Evolutionary conservation across 192 early-diverging fungal species (phyloP), one percentile per base, ranked within the genome.

Genomic region (Diversispora eburnea): DNA sequence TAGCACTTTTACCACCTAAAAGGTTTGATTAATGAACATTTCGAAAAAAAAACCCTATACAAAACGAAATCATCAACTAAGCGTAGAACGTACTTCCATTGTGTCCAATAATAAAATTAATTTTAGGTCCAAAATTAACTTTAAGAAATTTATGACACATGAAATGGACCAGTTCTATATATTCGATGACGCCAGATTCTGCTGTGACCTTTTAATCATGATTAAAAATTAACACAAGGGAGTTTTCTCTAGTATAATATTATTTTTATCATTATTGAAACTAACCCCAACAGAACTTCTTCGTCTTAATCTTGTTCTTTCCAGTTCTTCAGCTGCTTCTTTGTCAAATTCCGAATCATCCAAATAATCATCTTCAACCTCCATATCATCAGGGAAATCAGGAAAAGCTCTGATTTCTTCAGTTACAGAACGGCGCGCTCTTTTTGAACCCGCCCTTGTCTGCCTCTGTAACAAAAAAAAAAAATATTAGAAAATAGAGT

Each of bases 101-200:
- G 72, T 97, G 94, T 10, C 97, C 97, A 64, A 94, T 93, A 46
- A 99, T 89, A 81, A 99, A 99, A 80, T 99, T 98, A 64, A 99
- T 89, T 61, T 93, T 91, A 6, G 92, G 88, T 33, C 90, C 88
- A 70, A 99, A 89, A 51, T 85, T 75, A 3, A 98, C 89, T 19
- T 85, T 84, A 7, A 95, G 84, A 54, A 84, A 87, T 45, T 89
- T 86, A 81, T 99, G 97, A 77, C 96, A 98, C 94, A 99, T 96
- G 80, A 98, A 98, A 75, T 99, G 93, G 20, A 83, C 77, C 13
- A 99, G 82, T 79, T 94, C 90, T 43, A 99, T 84, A 33, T 78
- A 67, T 70, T 94, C 94, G 51, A 99, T 88, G 22, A 89, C 88
- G 13, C 95, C 96, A 33, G 86, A 83, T 42, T 87, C 84, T 33